Base-by-base conservation (phyloP, 768 basidiomycete genomes). In the Lentinus brumalis region DNA sequence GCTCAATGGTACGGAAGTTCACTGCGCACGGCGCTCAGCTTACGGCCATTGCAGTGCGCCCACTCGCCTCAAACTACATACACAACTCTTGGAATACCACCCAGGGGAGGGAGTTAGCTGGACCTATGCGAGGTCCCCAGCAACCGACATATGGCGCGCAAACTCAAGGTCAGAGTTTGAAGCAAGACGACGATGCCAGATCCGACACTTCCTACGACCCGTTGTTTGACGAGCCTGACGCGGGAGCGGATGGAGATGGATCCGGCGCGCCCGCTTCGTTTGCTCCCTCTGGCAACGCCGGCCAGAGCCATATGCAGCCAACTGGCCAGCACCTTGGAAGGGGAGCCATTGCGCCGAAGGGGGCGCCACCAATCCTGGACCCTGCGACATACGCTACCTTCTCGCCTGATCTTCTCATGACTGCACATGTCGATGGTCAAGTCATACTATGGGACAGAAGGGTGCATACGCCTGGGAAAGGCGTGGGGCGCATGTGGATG, bases 381-480 rank as follows among this genome's bases (percentile, higher is more conserved):
- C 75, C 83, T 0, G 70, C 78, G 10, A 78, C 77, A 11, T 93
- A 87, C 66, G 71, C 81, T 12, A 75, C 80, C 11, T 92, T 86
- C 74, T 96, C 94, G 9, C 77, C 88, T 9, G 93, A 98, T 70
- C 70, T 96, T 18, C 74, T 98, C 30, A 82, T 99, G 84, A 94
- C 92, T 10, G 88, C 92, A 32, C 88, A 87, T 9, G 89, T 96
- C 66, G 96, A 98, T 67, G 96, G 97, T 2, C 92, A 96, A 70
- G 84, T 98, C 15, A 83, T 95, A 50, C 73, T 99, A 12, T 96
- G 96, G 90, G 96, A 99, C 71, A 83, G 88, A 69, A 79, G 96
- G 64, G 85, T 84, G 38, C 78, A 87, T 56, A 79, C 79, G 7
- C 75, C 82, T 41, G 86, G 88, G 31, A 77, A 73, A 42, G 91